A percentile compares a stretch with the other conserved stretches of the same genome.
Conservation (phyloP, 2,329 filamentous ascomycete genomes). For the Gaeumannomyces tritici region DNA sequence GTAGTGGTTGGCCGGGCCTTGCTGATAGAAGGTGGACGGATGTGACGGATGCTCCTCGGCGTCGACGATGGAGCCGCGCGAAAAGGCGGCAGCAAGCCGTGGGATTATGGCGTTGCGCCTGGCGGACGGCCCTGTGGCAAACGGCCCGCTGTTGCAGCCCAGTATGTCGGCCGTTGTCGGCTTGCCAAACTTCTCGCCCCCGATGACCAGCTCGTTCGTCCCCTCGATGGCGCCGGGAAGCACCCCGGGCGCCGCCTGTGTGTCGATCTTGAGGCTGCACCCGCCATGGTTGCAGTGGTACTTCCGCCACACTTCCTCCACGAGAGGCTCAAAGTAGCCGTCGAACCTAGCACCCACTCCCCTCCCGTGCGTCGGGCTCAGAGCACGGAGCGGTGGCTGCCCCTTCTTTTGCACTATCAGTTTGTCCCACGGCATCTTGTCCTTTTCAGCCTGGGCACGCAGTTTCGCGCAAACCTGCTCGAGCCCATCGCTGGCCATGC, state of each 20-base stretch:
- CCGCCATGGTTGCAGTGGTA: slow-evolving; percentile 16
- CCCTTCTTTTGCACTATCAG: slow-evolving; percentile 28
- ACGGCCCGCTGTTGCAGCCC: slow-evolving; percentile 54
- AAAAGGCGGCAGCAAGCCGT: slow-evolving; percentile 36
- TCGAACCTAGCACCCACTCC: slow-evolving; percentile 32
- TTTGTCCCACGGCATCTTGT: slow-evolving; percentile 52
- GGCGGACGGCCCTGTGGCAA: slow-evolving; percentile 31
- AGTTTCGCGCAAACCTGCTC: slow-evolving; percentile 43
- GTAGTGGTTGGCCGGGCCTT: slow-evolving; percentile 46
- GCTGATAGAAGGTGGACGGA: slow-evolving; percentile 24
- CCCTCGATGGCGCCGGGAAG: slow-evolving; percentile 37
- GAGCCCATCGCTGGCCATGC: slow-evolving; percentile 48
- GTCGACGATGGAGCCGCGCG: slow-evolving; percentile 43
- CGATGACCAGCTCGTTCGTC: slow-evolving; percentile 27
- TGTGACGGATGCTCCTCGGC: slow-evolving; percentile 28
- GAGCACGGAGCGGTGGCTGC: slow-evolving; percentile 23
- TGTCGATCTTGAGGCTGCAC: slow-evolving; percentile 47
- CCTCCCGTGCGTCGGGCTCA: slow-evolving; percentile 33
- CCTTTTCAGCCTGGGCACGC: slow-evolving; percentile 40
- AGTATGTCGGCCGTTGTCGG: slow-evolving; percentile 57
- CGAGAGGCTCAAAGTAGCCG: slow-evolving; percentile 31
- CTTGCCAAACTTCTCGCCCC: slow-evolving; percentile 35
- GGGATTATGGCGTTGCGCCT: slow-evolving; percentile 35
- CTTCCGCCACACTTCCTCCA: slow-evolving; percentile 31
- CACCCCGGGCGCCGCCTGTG: slow-evolving; percentile 49